A percentile compares a stretch with the other conserved stretches of the same genome.
phyloP scores from a whole-genome alignment of 208 protist genomes.

The Tetramitus jugosus region DNA sequence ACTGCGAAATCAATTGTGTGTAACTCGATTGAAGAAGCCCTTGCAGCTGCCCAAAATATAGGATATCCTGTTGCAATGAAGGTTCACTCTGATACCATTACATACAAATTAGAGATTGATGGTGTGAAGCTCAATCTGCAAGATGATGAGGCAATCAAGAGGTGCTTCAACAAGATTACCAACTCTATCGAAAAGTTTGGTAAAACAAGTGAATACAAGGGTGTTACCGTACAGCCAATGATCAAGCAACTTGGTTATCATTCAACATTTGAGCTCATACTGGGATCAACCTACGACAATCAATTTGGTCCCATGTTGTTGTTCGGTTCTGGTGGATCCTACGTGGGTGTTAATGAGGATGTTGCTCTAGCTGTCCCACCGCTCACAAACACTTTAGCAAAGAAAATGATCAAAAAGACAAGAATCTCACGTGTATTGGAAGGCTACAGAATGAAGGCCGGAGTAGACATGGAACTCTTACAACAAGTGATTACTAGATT shows the following conservation, averaged over 20 bases:
- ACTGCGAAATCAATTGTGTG: neutral
- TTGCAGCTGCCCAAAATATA: neutral
- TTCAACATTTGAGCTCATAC: neutral
- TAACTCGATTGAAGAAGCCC: neutral
- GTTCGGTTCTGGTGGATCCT: neutral
- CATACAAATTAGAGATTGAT: neutral
- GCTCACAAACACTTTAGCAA: neutral
- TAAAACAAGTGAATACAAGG: neutral
- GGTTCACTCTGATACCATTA: neutral
- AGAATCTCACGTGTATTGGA: neutral
- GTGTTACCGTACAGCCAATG: neutral
- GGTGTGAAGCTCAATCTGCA: neutral
- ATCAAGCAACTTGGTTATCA: neutral
- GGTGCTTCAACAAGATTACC: neutral
- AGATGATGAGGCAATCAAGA: neutral
- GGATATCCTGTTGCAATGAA: neutral
- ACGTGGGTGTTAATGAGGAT: no score
- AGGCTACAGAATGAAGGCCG: no score
- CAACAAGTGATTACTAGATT: neutral
- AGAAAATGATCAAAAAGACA: neutral
- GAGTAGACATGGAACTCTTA: neutral
- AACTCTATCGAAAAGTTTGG: neutral
- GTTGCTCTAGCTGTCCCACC: neutral
- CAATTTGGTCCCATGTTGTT: neutral
- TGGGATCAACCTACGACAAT: neutral